A percentile compares a stretch with the other conserved stretches of the same genome.
Conservation (phyloP, 176 grass and related monocot genomes). For the Avena eriantha region DNA sequence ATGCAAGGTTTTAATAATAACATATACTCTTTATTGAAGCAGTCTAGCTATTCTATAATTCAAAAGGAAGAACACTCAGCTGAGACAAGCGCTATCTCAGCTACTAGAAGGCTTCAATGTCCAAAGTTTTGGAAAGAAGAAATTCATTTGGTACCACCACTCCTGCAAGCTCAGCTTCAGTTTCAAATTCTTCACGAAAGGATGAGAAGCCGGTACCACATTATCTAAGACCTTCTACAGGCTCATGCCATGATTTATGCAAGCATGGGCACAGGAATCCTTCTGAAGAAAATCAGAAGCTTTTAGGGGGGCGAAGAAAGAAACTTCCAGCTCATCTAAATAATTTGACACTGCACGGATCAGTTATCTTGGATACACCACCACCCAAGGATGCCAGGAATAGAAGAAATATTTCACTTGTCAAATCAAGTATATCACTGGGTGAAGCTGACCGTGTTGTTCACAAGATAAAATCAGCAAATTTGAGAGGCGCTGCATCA, state of each 20-base stretch:
- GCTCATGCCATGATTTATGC: slow-evolving; percentile 94
- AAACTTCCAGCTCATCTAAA: slow-evolving; percentile 54
- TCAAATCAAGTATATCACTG: slow-evolving; percentile 41
- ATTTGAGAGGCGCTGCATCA: slow-evolving; percentile 51
- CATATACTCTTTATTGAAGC: slow-evolving; percentile 16
- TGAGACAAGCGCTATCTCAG: slow-evolving; percentile 1
- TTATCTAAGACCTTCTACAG: slow-evolving; percentile 76
- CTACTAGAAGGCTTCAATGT: slow-evolving; percentile 43
- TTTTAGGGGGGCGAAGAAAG: slow-evolving; percentile 57
- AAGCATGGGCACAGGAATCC: slow-evolving; percentile 72
- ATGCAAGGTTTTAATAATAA: slow-evolving; percentile 30
- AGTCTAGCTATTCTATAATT: slow-evolving; percentile 25
- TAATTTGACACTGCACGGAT: slow-evolving; percentile 44
- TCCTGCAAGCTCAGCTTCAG: slow-evolving; percentile 42
- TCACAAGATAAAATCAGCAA: slow-evolving; percentile 31
- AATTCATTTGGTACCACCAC: slow-evolving; percentile 52
- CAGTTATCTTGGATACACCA: slow-evolving; percentile 49
- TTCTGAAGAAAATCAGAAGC: slow-evolving; percentile 44
- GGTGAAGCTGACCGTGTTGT: slow-evolving; percentile 39
- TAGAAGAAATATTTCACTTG: slow-evolving; percentile 37
- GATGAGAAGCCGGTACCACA: slow-evolving; percentile 53
- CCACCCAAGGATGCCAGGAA: slow-evolving; percentile 43
- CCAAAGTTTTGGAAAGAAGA: slow-evolving; percentile 48
- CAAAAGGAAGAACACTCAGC: slow-evolving; percentile 25
- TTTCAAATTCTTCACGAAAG: slow-evolving; percentile 49